Base-by-base conservation (phyloP, 1,139 yeast genomes). In the Hanseniaspora gamundiae region DNA sequence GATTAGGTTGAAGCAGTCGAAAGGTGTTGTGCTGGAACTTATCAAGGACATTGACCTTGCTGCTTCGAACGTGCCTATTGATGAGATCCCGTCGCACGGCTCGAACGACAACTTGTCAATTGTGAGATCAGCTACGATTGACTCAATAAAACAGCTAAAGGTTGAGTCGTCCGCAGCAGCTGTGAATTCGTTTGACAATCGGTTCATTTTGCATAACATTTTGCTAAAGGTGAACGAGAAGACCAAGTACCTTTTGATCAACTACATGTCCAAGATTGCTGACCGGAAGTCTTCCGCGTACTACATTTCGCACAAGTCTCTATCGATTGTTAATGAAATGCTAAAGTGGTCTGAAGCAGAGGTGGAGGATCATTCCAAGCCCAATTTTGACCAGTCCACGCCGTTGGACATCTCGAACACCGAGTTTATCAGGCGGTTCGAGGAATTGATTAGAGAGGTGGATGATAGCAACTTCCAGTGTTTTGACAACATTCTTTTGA, bases 171-270 rank as follows among this genome's bases (percentile, higher is more conserved):
- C 59, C 10, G 51, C 62, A 36, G 57, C 67, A 54, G 55, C 58
- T 22, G 55, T 60, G 6, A 66, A 68, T 2, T 59, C 65, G 14
- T 86, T 78, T 63, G 80, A 78, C 52, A 87, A 87, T 55, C 66
- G 94, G 47, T 86, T 84, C 56, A 78, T 84, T 50, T 66, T 86
- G 31, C 94, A 87, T 56, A 80, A 81, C 53, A 67, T 85, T 42
- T 78, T 76, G 52, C 59, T 85, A 55, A 78, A 76, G 51, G 81
- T 94, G 83, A 77, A 80, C 56, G 79, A 80, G 49, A 57, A 66
- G 10, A 65, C 81, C 2, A 67, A 88, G 31, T 76, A 82, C 49
- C 67, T 73, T 39, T 65, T 85, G 45, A 60, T 74, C 43, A 69
- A 74, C 16, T 83, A 84, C 53, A 62, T 78, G 19, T 76, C 77